Evolutionary conservation across 2,329 filamentous ascomycete genomes (phyloP).

Genomic region (Lachnellula willkommii): DNA sequence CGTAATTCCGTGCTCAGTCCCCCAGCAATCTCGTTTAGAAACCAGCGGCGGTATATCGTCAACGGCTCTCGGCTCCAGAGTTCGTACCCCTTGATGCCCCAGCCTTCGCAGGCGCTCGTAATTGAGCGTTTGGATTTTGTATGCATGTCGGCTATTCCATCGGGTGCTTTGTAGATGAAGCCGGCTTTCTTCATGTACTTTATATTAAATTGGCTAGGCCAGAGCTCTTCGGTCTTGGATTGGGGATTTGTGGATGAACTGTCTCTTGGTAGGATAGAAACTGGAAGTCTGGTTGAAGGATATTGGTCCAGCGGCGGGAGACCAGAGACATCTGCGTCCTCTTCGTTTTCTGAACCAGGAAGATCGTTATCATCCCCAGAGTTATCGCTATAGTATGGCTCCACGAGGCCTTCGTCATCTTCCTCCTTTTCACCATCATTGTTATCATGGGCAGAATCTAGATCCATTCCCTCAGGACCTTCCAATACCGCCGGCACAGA

Average conservation of each 20-base stretch:
- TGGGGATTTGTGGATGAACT: background rate
- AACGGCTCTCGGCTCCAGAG: background rate
- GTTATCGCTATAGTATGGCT: too few relatives aligned
- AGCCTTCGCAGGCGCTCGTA: background rate
- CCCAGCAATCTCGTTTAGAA: background rate
- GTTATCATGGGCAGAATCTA: background rate
- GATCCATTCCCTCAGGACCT: background rate
- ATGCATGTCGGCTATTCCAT: background rate
- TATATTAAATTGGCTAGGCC: background rate
- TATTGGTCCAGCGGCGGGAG: background rate
- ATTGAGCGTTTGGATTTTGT: background rate
- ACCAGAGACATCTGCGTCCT: too few relatives aligned
- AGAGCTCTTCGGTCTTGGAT: background rate
- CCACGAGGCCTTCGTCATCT: too few relatives aligned
- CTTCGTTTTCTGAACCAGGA: too few relatives aligned
- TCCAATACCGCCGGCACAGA: background rate
- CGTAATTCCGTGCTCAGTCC: too few relatives aligned
- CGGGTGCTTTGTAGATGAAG: background rate
- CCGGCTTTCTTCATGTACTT: background rate
- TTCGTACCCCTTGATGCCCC: background rate
- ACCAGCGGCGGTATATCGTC: background rate
- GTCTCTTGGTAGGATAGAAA: background rate
- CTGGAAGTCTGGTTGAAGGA: background rate
- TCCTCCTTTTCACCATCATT: background rate
- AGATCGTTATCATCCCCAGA: too few relatives aligned